Evolutionary conservation across 2,329 filamentous ascomycete genomes (phyloP), one percentile per base, ranked within the genome.

Genomic region (Aspergillus chevalieri): DNA sequence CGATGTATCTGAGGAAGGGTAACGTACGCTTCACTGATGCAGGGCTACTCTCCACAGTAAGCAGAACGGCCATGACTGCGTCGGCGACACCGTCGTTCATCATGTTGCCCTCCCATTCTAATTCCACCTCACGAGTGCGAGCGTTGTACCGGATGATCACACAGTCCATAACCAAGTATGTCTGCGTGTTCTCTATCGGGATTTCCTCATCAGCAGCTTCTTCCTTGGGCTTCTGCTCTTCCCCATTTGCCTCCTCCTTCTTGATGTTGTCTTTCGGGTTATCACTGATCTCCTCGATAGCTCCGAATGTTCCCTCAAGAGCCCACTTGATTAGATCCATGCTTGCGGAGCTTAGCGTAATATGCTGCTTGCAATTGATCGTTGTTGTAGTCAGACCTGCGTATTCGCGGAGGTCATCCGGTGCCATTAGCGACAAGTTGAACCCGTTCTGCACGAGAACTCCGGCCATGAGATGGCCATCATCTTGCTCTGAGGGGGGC

Each of bases 51-150:
- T 98, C 93, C 19, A 95, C 88, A 0, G 87, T 91, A 59, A 95
- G 83, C 9, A 98, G 78, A 2, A 96, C 89, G 1, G 90, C 90
- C 78, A 97, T 89, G 48, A 97, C 87, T 14, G 93, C 90, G 70
- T 98, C 93, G n/a, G 93, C 93, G 62, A 98, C 94, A 52, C 90
- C 89, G 64, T 98, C 93, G 67, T 97, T 98, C 63, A 96, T 85
- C 74, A 95, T 87, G 66, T 97, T 98, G 50, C 91, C 93, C 67
- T 97, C 92, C 93, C 93, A 98, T 70, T 95, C 90, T 2, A 97
- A 77, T 66, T 94, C 90, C 5, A 96, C 81, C 64, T 93, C 85
- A 49, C 91, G 87, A 57, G 83, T 85, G 10, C 70, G 67, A 53
- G 77, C 80, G 55, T 80, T 80, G 69, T 93, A 90, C 17, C 85